Conservation (phyloP, 768 basidiomycete species). For the Sutorius australiensis region DNA sequence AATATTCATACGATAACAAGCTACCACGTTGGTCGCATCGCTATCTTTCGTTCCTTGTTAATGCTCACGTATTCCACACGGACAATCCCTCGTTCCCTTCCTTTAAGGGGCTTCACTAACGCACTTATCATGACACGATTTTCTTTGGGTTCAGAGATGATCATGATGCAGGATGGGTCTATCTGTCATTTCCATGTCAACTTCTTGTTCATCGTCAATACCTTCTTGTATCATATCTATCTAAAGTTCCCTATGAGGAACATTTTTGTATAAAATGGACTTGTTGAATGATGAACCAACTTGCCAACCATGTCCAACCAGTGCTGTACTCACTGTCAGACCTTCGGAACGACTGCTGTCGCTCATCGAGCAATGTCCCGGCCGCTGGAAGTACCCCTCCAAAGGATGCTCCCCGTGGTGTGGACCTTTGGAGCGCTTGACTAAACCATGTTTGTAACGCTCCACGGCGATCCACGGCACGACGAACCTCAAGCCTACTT, state of each 20-base stretch:
- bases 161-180: constrained; percentile 9
- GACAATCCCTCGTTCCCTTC: constrained; percentile 11
- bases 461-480: too few relatives aligned
- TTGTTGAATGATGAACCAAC: too few relatives aligned
- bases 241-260: constrained; percentile 8
- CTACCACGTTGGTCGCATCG: constrained; percentile 15
- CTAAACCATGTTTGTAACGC: too few relatives aligned
- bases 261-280: neutral
- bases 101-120: constrained; percentile 15
- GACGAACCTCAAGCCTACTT: too few relatives aligned
- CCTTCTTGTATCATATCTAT: constrained; percentile 24
- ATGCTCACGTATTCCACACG: constrained; percentile 25
- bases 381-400: too few relatives aligned
- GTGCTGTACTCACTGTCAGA: too few relatives aligned
- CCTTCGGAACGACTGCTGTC: too few relatives aligned
- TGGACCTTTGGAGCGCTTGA: too few relatives aligned
- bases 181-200: constrained; percentile 16
- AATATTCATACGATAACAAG: constrained; percentile 20
- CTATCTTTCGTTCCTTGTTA: constrained; percentile 27
- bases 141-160: constrained; percentile 12
- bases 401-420: too few relatives aligned
- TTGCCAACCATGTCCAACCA: too few relatives aligned
- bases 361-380: too few relatives aligned
- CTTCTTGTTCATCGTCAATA: constrained; percentile 17
- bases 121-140: constrained; percentile 12